Conservation (phyloP, 75 land plant genomes). For the Selaginella moellendorffii region DNA sequence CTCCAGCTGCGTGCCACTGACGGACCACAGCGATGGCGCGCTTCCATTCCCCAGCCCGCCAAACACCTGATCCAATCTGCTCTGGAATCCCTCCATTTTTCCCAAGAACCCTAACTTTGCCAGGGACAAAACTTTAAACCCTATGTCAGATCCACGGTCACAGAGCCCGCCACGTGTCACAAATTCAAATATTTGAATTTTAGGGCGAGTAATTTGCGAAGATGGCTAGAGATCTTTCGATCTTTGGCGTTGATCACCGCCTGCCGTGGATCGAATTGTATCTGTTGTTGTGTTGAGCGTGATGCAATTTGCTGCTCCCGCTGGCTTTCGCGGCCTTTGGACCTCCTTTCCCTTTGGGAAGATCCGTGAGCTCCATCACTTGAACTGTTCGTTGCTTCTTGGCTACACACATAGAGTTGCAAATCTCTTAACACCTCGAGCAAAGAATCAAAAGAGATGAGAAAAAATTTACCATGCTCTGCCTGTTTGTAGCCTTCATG, state of each 20-base stretch:
- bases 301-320: not conserved
- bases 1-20: slow-evolving; percentile 31
- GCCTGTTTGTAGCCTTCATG: not conserved
- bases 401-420: slow-evolving; percentile 58
- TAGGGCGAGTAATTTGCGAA: no score
- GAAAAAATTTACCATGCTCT: not conserved
- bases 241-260: no score
- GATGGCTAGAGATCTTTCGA: no score
- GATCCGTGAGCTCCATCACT: slow-evolving; percentile 56
- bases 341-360: slow-evolving; percentile 48
- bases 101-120: no score
- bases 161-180: no score
- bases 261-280: not conserved
- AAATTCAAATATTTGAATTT: no score
- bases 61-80: slow-evolving; percentile 53
- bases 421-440: no score
- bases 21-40: slow-evolving; percentile 3
- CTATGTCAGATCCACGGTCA: no score
- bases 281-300: not conserved
- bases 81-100: slow-evolving; percentile 22
- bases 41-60: slow-evolving; percentile 32
- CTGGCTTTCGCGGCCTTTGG: slow-evolving; percentile 10
- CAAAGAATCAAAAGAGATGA: not conserved
- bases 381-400: slow-evolving; percentile 83
- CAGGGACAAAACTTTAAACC: no score